Evolutionary conservation across 768 basidiomycete genomes (phyloP).

Genomic region (Pisolithus albus): DNA sequence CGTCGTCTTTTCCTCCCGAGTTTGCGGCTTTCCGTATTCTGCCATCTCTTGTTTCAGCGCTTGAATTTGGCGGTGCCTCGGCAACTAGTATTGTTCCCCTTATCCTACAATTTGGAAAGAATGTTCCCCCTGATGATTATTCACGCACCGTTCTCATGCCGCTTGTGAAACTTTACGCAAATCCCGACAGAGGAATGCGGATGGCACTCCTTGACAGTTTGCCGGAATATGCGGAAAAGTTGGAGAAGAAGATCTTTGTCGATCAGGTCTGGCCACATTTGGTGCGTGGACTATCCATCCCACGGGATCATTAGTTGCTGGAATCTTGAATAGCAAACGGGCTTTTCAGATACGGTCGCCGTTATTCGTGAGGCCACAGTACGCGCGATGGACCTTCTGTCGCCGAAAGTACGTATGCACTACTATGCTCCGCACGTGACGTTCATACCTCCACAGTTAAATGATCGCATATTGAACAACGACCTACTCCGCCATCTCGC

Average conservation of each 20-base stretch:
- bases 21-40: slow-evolving; percentile 83
- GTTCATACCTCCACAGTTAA: slow-evolving; percentile 45
- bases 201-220: slow-evolving; percentile 91
- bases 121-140: slow-evolving; percentile 67
- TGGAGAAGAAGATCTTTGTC: slow-evolving; percentile 78
- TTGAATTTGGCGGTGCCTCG: slow-evolving; percentile 73
- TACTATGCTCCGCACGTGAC: not conserved
- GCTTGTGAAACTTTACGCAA: slow-evolving; percentile 76
- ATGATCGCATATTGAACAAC: slow-evolving; percentile 90
- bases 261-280: slow-evolving; percentile 93
- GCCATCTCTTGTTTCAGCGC: slow-evolving; percentile 72
- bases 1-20: slow-evolving; percentile 75
- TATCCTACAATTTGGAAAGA: slow-evolving; percentile 72
- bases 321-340: slow-evolving; percentile 64
- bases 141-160: slow-evolving; percentile 61
- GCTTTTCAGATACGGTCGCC: slow-evolving; percentile 91
- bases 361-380: slow-evolving; percentile 93
- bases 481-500: slow-evolving; percentile 90
- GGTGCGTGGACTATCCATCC: slow-evolving; percentile 33
- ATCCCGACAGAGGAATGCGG: slow-evolving; percentile 86
- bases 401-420: slow-evolving; percentile 62
- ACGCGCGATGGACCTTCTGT: slow-evolving; percentile 75
- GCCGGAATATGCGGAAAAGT: slow-evolving; percentile 73
- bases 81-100: slow-evolving; percentile 77
- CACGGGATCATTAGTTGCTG: not conserved